Evolutionary conservation across 129 eudicot genomes (phyloP), one percentile per base, ranked within the genome.

Genomic region (Glebionis coronaria): DNA sequence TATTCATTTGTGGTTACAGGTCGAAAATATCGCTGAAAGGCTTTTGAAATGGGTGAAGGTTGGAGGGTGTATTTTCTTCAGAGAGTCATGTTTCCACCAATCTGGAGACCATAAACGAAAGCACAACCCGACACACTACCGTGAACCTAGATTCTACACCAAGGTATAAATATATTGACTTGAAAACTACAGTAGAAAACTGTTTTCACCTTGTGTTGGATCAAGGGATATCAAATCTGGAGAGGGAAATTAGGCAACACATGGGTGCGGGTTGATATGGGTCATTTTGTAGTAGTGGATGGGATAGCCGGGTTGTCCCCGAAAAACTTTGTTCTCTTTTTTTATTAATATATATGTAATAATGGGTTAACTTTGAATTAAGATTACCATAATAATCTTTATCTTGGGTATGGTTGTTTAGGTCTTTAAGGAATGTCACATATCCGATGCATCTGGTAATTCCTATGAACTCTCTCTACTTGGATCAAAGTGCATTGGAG

Each of bases 51-150:
- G 99, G 99, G 75, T 94, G 81, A 94, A 94, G 80, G 95, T 85
- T 63, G 99, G 99, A 44, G 99, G 99, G 46, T 75, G 66, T 77
- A 87, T 94, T 55, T 90, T 89, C 75, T 94, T 94, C 80, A 81
- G 99, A 67, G 99, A 94, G 61, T 94, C 99, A 65, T 94, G 99
- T 78, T 94, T 94, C 79, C 97, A 94, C 79, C 97, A 84, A 73
- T 94, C 99, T 23, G 99, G 99, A 59, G 97, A 90, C 76, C 87
- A 85, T 83, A 94, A 87, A 76, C 78, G 97, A 65, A 83, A 85
- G 63, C 78, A 68, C 61, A 90, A 94, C 73, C 99, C 97, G 1
- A 94, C 97, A 53, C 99, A 94, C 84, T 94, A 90, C 73, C 92
- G 99, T 15, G 95, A 89, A 51, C 99, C 99, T 11, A 84, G 97